Conservation (phyloP, 2,329 filamentous ascomycete species). For the Alternaria arborescens region DNA sequence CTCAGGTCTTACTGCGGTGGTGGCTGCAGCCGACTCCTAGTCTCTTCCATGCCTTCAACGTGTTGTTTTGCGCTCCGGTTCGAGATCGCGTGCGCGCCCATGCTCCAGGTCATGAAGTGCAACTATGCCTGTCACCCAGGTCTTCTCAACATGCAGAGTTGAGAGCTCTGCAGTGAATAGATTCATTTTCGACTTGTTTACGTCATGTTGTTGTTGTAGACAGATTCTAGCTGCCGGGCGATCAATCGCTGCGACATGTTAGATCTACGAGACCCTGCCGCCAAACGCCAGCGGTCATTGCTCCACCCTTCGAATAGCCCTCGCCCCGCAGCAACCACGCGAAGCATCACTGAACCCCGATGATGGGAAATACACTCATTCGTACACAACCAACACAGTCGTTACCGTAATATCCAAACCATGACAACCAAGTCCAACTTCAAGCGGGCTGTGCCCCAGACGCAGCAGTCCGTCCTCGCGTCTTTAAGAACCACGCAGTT, state of each 20-base stretch:
- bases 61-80: conserved; percentile 1
- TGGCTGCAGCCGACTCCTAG: not conserved
- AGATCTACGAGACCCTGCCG: conserved; percentile 22
- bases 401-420: not conserved
- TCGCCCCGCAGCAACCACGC: conserved; percentile 17
- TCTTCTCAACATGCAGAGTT: not conserved
- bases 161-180: not conserved
- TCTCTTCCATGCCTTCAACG: not conserved
- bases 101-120: not conserved
- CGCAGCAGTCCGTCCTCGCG: conserved; percentile 66
- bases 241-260: conserved; percentile 17
- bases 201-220: conserved; percentile 6
- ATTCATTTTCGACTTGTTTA: not conserved
- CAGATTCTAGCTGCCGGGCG: conserved; percentile 14
- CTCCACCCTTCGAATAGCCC: conserved; percentile 16
- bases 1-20: not conserved
- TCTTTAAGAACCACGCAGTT: conserved; percentile 84
- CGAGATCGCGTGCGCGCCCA: not conserved
- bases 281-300: conserved; percentile 19
- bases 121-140: not conserved
- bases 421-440: conserved; percentile 59
- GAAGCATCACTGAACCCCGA: conserved; percentile 12
- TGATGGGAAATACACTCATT: conserved; percentile 13
- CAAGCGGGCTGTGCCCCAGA: conserved; percentile 54
- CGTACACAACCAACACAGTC: conserved; percentile 2